Base-by-base conservation (phyloP, 139 green algal species). In the Marvania coccoides region DNA sequence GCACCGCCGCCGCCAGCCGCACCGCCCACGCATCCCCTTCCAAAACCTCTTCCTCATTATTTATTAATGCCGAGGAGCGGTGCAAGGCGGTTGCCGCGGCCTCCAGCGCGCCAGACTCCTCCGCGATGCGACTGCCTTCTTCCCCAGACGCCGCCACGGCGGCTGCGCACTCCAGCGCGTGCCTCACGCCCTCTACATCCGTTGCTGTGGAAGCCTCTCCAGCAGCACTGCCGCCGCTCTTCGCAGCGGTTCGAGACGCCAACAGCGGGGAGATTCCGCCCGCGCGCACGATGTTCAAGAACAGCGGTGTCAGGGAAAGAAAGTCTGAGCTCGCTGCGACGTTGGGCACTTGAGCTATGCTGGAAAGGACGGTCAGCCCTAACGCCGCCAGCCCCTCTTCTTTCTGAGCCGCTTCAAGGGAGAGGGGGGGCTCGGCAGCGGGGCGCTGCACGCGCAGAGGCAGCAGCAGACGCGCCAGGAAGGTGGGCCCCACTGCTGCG, bases 401-500 rank as follows among this genome's bases (percentile, higher is more conserved):
- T 39, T 73, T 37, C 8, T 70, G 64, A 7, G 31, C n/a, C 55
- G 67, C 62, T 23, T 65, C 48, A 1, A 61, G 12, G 9, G 6
- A 14, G 9, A 9, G 15, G 13, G 23, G 62, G 1, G 24, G 47
- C 28, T 29, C 30, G n/a, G 26, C 28, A 34, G 28, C 4, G 2
- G 31, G 36, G 33, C 31, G 8, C 13, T 61, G 47, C 34, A 34
- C 31, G 33, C 35, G 62, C 36, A 91, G 69, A 9, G 86, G 83
- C 48, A 90, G 74, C 54, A 92, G 71, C 58, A 92, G 61, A 15
- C 86, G 73, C 4, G 69, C 26, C 4, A 92, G 51, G 59, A 92
- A 92, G 0, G 28, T 34, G 6, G 47, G 12, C 0, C 85, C 82
- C 2, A 91, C 71, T 2, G 86, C 81, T 5, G 81, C 67, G 7